Base-by-base conservation (phyloP, 2,329 filamentous ascomycete species). In the Triangularia setosa region DNA sequence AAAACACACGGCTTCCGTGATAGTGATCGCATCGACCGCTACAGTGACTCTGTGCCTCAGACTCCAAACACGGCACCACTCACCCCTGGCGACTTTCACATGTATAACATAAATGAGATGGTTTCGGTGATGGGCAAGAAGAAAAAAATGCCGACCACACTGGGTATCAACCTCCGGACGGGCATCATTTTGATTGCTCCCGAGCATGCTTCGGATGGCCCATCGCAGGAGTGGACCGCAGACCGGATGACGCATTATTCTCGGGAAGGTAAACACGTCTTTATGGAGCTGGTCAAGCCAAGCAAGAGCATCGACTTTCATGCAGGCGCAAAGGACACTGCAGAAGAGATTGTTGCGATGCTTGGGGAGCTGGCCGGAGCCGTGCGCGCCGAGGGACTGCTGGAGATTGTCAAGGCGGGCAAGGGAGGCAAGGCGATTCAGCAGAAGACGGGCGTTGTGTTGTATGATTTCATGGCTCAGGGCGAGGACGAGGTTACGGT, bases 81-180 rank as follows among this genome's bases (percentile, higher is more conserved):
- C 28, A 88, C 89, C 1, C 91, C 91, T 4, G 91, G 91, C 18
- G 92, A 91, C 1, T 98, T 93, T 74, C 93, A 96, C 73, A 83
- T 98, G 76, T 98, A 97, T 79, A 97, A 97, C 72, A 93, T 98
- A 72, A 96, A 93, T 74, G 94, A 98, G 78, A 97, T 97, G 90
- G 87, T 97, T 4, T 94, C 93, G n/a, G 87, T 95, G 54, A 93
- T 97, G 87, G 94, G 94, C 63, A 97, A 96, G 80, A 90, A 91
- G 73, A 97, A 97, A 82, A 98, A 98, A 80, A 95, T 97, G 91
- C 93, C 94, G 1, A 97, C 93, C n/a, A 97, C 92, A 0, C 78
- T 98, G 40, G 94, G 94, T n/a, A 90, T 98, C 73, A 97, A 98
- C 74, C 82, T 95, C 63, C 88, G 90, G 57, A 96, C 92, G 16